Evolutionary conservation across 2,329 filamentous ascomycete genomes (phyloP).

Genomic region (Stagonosporopsis cucurbitacearum): DNA sequence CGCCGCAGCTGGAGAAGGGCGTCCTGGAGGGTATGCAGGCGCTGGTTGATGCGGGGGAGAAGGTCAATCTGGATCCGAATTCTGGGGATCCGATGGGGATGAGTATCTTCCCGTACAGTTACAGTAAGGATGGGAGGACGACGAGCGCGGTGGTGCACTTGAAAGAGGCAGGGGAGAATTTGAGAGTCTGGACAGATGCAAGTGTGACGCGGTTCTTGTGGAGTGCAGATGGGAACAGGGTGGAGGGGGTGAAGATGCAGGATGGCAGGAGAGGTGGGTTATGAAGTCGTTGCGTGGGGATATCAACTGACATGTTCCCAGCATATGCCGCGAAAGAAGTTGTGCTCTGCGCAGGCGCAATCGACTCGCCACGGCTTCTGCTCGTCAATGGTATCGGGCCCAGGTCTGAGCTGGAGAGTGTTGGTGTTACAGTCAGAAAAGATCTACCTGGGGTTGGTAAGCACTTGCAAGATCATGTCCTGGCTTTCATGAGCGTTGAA

Average conservation of each 20-base stretch:
- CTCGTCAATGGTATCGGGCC: conserved; percentile 59
- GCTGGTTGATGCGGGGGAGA: conserved; percentile 61
- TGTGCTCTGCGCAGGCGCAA: conserved; percentile 41
- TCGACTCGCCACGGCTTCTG: conserved; percentile 50
- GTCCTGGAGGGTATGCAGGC: conserved; percentile 62
- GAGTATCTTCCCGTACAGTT: conserved; percentile 47
- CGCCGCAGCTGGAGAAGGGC: conserved; percentile 64
- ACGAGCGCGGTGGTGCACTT: conserved; percentile 46
- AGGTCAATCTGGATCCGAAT: conserved; percentile 63
- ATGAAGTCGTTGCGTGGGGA: neutral
- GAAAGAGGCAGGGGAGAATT: conserved; percentile 56
- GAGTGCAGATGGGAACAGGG: conserved; percentile 30
- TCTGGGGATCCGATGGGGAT: conserved; percentile 40
- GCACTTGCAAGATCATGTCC: conserved; percentile 55
- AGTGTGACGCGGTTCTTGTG: conserved; percentile 50
- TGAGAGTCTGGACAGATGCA: conserved; percentile 59
- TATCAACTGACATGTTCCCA: neutral
- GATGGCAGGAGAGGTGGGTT: conserved; percentile 42
- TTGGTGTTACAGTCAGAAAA: conserved; percentile 51
- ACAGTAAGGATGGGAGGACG: conserved; percentile 40
- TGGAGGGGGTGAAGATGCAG: conserved; percentile 36
- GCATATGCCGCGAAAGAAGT: conserved; percentile 39
- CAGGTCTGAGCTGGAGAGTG: conserved; percentile 48
- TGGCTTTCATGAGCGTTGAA: conserved; percentile 55
- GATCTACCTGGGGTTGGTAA: conserved; percentile 54